Conservation (phyloP, 306 rosid species). For the Herpetospermum pedunculosum region DNA sequence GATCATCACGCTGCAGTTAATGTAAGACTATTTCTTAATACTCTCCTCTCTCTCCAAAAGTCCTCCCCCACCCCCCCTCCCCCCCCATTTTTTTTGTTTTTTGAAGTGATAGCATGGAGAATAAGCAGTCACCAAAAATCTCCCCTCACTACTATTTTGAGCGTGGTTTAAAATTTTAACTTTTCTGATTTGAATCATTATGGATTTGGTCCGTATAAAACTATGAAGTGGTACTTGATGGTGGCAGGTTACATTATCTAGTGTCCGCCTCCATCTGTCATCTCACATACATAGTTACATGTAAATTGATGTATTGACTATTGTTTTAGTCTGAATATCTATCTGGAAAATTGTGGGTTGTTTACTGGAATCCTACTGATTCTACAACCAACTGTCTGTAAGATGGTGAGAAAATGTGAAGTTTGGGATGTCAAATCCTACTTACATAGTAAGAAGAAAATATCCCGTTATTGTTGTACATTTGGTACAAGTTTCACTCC, state of each 20-base stretch:
- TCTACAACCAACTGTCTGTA: not conserved
- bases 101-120: not conserved
- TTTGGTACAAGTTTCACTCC: not conserved
- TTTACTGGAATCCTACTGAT: not conserved
- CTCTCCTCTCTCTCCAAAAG: not conserved
- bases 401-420: not conserved
- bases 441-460: not conserved
- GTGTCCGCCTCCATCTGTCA: not conserved
- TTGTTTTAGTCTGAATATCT: not conserved
- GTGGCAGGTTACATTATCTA: not conserved
- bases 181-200: not conserved
- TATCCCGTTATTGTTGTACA: not conserved
- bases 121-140: not conserved
- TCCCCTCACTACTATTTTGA: not conserved
- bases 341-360: not conserved
- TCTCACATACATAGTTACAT: not conserved
- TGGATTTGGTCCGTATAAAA: not conserved
- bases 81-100: no score
- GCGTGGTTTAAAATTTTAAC: not conserved
- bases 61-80: no score
- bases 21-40: constrained; percentile 30
- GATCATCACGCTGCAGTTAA: constrained; percentile 63
- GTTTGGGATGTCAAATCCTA: not conserved
- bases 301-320: not conserved
- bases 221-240: not conserved